Evolutionary conservation across 1,284 basidiomycete species (phyloP).

Genomic region (Austroboletus niveus): DNA sequence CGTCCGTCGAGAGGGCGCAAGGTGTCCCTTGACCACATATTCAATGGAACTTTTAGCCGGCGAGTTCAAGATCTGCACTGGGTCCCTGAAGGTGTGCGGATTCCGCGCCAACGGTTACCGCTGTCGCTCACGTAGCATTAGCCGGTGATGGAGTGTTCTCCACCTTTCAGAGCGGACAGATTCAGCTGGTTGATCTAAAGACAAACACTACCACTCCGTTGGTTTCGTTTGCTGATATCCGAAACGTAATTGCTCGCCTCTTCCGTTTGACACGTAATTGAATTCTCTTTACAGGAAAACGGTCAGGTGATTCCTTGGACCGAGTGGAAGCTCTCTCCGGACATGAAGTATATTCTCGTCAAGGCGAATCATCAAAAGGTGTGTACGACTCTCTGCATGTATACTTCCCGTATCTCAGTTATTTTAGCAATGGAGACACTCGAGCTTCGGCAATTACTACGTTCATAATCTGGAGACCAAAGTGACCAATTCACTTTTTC

Average conservation of each 20-base stretch:
- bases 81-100: constrained; percentile 79
- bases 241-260: constrained; percentile 50
- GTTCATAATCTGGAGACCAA: constrained; percentile 66
- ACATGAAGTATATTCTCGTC: constrained; percentile 84
- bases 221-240: constrained; percentile 56
- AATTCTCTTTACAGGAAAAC: constrained; percentile 44
- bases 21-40: constrained; percentile 84
- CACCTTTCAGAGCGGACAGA: constrained; percentile 54
- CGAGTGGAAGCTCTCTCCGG: constrained; percentile 79
- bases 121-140: constrained; percentile 31
- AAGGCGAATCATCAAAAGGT: constrained; percentile 76
- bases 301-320: constrained; percentile 53
- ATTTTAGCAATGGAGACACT: constrained; percentile 86
- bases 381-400: neutral
- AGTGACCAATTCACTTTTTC: constrained; percentile 65
- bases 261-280: neutral
- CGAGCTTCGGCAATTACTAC: constrained; percentile 86
- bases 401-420: constrained; percentile 1
- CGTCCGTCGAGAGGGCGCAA: constrained; percentile 56
- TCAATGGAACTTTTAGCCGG: constrained; percentile 81
- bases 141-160: constrained; percentile 92
- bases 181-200: constrained; percentile 77
- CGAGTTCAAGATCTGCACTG: constrained; percentile 58
- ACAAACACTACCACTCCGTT: constrained; percentile 68
- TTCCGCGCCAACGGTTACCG: neutral